A percentile compares a stretch with the other conserved stretches of the same genome.
Evolutionary conservation across 2,329 filamentous ascomycete genomes (phyloP).

Genomic region (Colletotrichum horii): DNA sequence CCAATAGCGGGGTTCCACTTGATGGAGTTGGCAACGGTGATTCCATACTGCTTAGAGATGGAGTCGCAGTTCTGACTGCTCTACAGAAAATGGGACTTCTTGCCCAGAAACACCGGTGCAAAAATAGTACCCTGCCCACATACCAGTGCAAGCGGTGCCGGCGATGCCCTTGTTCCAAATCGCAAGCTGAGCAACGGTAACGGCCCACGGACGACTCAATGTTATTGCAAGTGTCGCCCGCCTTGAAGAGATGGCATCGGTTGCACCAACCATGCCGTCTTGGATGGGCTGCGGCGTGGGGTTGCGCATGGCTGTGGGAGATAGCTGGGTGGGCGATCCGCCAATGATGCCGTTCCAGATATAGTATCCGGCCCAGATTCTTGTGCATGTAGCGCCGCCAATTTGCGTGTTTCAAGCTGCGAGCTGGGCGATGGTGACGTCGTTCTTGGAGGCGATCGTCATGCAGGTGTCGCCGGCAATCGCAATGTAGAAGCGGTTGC

Average conservation of each 20-base stretch:
- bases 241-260: slow-evolving; percentile 28
- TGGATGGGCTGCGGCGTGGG: slow-evolving; percentile 33
- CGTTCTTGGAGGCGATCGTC: slow-evolving; percentile 3
- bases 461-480: slow-evolving; percentile 15
- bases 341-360: neutral
- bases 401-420: slow-evolving; percentile 23
- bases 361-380: neutral
- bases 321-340: neutral
- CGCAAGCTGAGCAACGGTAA: slow-evolving; percentile 27
- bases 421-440: slow-evolving; percentile 20
- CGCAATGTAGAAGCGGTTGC: slow-evolving; percentile 24
- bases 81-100: slow-evolving; percentile 15
- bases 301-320: slow-evolving; percentile 18
- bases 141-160: slow-evolving; percentile 10
- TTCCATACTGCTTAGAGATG: slow-evolving; percentile 25
- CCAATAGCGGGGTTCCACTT: slow-evolving; percentile 11
- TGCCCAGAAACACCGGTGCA: neutral
- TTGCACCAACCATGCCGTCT: slow-evolving; percentile 32
- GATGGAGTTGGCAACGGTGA: slow-evolving; percentile 28
- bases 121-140: slow-evolving; percentile 1
- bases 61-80: neutral
- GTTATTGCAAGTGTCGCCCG: slow-evolving; percentile 25
- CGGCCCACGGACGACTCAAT: slow-evolving; percentile 26
- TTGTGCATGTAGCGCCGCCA: neutral
- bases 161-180: slow-evolving; percentile 24